Evolutionary conservation across 1,284 basidiomycete species (phyloP).

Genomic region (Stygiomarasmius scandens): DNA sequence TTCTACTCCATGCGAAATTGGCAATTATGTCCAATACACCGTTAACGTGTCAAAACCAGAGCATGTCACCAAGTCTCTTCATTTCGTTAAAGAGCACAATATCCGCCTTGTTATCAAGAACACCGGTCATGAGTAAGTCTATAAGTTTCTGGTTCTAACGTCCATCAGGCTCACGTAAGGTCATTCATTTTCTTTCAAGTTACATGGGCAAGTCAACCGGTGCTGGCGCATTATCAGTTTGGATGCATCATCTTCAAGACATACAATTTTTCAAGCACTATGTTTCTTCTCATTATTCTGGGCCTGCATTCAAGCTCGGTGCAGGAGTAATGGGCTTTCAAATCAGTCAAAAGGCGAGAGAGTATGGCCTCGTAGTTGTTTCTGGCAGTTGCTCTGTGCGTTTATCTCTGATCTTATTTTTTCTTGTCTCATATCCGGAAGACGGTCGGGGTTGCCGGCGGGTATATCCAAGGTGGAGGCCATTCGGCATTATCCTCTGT

Average conservation of each 20-base stretch:
- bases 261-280: constrained; percentile 15
- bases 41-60: constrained; percentile 21
- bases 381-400: constrained; percentile 25
- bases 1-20: constrained; percentile 19
- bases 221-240: constrained; percentile 17
- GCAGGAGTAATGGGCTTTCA: constrained; percentile 15
- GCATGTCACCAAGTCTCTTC: constrained; percentile 21
- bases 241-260: constrained; percentile 22
- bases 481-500: constrained; percentile 1
- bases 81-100: constrained; percentile 22
- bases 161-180: background rate
- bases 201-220: constrained; percentile 23
- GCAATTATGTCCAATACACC: constrained; percentile 20
- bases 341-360: constrained; percentile 13
- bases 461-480: constrained; percentile 13
- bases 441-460: constrained; percentile 14
- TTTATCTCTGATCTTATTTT: background rate
- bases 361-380: constrained; percentile 18
- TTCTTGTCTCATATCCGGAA: constrained; percentile 2
- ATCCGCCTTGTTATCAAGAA: constrained; percentile 25
- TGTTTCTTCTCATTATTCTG: constrained; percentile 9
- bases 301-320: constrained; percentile 14
- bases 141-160: background rate
- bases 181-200: constrained; percentile 1
- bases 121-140: constrained; percentile 24